These are phyloP conservation scores for Scheffersomyces ergatensis DNA, from an alignment of 805 yeast genomes.

Conservation along the genomic window DNA sequence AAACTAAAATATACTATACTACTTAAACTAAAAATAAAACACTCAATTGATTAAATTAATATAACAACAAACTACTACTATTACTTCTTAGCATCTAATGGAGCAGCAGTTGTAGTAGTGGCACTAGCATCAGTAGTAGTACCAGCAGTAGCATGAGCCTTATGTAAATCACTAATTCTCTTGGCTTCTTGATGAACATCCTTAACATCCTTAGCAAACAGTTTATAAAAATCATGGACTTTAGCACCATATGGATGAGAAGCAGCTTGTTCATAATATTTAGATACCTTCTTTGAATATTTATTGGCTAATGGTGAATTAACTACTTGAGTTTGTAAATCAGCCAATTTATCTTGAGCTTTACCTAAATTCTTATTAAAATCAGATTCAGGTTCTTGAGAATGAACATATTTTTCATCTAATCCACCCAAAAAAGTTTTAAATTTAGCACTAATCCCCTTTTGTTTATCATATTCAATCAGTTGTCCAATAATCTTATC, in stretches of 20 bases:
- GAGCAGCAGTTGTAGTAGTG: not conserved
- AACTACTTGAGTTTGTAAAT: conserved; percentile 6
- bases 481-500: conserved; percentile 63
- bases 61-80: no score
- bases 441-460: conserved; percentile 60
- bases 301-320: not conserved
- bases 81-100: no score
- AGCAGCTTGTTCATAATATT: conserved; percentile 48
- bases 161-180: conserved; percentile 63
- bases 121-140: not conserved
- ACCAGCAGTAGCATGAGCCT: conserved; percentile 16
- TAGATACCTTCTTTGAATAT: conserved; percentile 6
- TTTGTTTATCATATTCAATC: conserved; percentile 59
- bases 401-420: conserved; percentile 58
- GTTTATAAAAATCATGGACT: conserved; percentile 59
- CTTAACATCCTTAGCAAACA: conserved; percentile 51
- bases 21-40: no score
- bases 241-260: conserved; percentile 52
- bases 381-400: conserved; percentile 50
- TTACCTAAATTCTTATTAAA: conserved; percentile 29
- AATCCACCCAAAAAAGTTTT: conserved; percentile 50
- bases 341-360: conserved; percentile 42
- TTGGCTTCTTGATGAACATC: conserved; percentile 75
- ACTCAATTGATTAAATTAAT: no score
- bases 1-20: no score